Evolutionary conservation across 1,284 basidiomycete species (phyloP), one percentile per base, ranked within the genome.

Genomic region (Cryptococcus sp.): DNA sequence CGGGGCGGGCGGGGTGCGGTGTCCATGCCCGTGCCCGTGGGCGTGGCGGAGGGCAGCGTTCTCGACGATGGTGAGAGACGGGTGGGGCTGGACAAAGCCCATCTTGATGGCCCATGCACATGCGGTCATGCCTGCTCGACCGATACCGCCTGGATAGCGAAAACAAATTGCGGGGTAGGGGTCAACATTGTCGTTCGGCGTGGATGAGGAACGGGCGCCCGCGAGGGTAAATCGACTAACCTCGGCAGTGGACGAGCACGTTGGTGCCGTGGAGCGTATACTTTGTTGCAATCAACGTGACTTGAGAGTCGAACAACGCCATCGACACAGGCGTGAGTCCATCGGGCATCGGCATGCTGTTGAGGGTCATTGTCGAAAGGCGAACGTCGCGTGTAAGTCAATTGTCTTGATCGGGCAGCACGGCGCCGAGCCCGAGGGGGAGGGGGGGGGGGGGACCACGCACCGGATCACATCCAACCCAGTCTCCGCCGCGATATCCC

Each of bases 61-160:
- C 55, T 66, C 68, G 18, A 67, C 62, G 21, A 66, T n/a, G 13
- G 58, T 55, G 2, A 76, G 61, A 12, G 70, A 70, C 1, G 72
- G 71, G 51, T 76, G 72, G 12, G 73, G 71, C 24, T 73, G 69
- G 11, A 82, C 78, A 40, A 97, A 82, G 5, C 94, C 94, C 67
- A 98, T 85, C 75, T 91, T 94, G 60, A 96, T 80, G 71, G 91
- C 82, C 95, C 95, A 98, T 63, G 88, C 88, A 66, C 89, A 91
- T 1, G 94, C 94, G 37, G 97, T 83, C 42, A 98, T 82, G 1
- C 94, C 94, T 0, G 95, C 95, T 24, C 95, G 84, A 0, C 95
- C 95, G 4, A 98, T 89, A 6, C 95, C 95, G 53, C 73, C 74
- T 76, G 40, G 42, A 46, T 48, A 12, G 47, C 18, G 35, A 45